These are phyloP conservation scores for Torulaspora microellipsoides DNA, from an alignment of 805 yeast species.

Conservation along the genomic window DNA sequence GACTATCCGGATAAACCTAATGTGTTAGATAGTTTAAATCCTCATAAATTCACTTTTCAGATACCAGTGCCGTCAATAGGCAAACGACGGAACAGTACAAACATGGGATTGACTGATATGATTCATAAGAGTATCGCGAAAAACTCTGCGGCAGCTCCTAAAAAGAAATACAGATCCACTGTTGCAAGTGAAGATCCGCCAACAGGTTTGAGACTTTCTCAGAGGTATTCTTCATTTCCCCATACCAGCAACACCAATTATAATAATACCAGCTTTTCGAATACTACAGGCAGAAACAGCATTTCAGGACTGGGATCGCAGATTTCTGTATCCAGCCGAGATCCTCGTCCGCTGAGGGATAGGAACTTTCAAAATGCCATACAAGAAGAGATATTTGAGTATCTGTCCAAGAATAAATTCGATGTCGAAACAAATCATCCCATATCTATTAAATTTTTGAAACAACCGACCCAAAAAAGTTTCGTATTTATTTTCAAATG, in stretches of 20 bases:
- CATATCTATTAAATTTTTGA: conserved; percentile 57
- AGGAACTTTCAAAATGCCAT: conserved; percentile 58
- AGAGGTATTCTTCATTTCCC: conserved; percentile 17
- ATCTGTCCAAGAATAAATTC: conserved; percentile 57
- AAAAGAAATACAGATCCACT: conserved; percentile 22
- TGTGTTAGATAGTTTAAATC: conserved; percentile 21
- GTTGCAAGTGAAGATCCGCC: conserved; percentile 13
- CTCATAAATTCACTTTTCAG: conserved; percentile 26
- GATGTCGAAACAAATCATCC: conserved; percentile 73
- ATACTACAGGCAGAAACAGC: conserved; percentile 5
- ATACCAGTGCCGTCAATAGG: conserved; percentile 19
- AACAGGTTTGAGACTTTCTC: conserved; percentile 17
- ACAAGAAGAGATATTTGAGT: conserved; percentile 65
- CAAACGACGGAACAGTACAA: conserved; percentile 23
- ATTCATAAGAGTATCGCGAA: conserved; percentile 26
- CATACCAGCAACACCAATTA: conserved; percentile 4
- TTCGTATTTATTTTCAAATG: conserved; percentile 75
- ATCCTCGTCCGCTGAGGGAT: conserved; percentile 78
- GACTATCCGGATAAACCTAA: conserved; percentile 2
- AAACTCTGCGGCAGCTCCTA: conserved; percentile 6
- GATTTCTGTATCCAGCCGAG: conserved; percentile 34
- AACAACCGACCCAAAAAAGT: conserved; percentile 82
- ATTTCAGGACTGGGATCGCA: conserved; percentile 1
- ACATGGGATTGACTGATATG: conserved; percentile 24
- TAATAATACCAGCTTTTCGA: not conserved